Evolutionary conservation across 306 rosid species (phyloP).

Genomic region (Lathyrus oleraceus): DNA sequence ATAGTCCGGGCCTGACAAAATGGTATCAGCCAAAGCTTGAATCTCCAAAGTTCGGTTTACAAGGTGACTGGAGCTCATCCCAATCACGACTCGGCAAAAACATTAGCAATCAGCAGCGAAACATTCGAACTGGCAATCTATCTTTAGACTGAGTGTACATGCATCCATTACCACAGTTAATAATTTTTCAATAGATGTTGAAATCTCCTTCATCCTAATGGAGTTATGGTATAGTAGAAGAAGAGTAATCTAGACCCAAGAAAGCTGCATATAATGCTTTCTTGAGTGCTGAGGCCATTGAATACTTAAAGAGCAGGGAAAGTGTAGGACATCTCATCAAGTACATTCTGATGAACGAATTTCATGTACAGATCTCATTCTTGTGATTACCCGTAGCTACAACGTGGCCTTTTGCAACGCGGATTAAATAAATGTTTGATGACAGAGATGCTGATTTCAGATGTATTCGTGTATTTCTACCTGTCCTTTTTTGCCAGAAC

Average conservation of each 20-base stretch:
- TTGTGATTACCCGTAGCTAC: constrained; percentile 40
- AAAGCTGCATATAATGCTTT: constrained; percentile 38
- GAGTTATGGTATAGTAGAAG: constrained; percentile 41
- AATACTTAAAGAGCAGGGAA: constrained; percentile 39
- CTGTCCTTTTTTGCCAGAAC: constrained; percentile 22
- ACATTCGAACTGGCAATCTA: constrained; percentile 66
- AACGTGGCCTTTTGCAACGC: constrained; percentile 44
- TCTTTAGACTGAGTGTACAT: constrained; percentile 56
- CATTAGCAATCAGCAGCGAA: constrained; percentile 75
- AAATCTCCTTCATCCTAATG: constrained; percentile 45
- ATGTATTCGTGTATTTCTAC: constrained; percentile 29
- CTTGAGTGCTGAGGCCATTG: constrained; percentile 46
- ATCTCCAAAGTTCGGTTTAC: constrained; percentile 60
- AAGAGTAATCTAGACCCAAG: constrained; percentile 41
- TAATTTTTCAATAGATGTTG: constrained; percentile 38
- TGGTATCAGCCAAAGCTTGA: constrained; percentile 85
- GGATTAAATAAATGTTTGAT: constrained; percentile 44
- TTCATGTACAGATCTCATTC: constrained; percentile 23
- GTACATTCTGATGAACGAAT: constrained; percentile 36
- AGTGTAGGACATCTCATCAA: constrained; percentile 33
- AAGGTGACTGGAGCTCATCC: constrained; percentile 60
- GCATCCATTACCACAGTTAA: constrained; percentile 36
- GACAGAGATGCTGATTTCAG: constrained; percentile 46
- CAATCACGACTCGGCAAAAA: constrained; percentile 65
- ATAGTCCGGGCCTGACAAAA: constrained; percentile 58